These are phyloP conservation scores for Flaveria ramosissima DNA, from an alignment of 129 eudicot species.

Conservation along the genomic window DNA sequence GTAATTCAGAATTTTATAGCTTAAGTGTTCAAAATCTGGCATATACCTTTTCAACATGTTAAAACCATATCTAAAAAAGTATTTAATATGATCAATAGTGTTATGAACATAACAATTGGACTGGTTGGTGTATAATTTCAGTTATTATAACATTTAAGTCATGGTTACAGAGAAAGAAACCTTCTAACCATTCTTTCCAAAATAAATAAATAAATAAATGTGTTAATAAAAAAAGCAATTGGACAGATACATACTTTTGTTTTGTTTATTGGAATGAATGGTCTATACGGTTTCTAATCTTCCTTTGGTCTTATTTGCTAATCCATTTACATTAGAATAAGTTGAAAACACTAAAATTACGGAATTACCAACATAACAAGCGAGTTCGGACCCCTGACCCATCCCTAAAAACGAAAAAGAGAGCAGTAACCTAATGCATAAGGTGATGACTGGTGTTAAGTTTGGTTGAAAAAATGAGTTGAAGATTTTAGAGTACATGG, in stretches of 20 bases:
- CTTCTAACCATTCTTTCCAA: neutral
- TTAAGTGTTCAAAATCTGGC: too few relatives aligned
- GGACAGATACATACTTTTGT: neutral
- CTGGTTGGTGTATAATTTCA: neutral
- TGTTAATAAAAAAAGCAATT: neutral
- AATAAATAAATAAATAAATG: neutral
- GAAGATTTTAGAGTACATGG: neutral
- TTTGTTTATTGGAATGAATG: neutral
- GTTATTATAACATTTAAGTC: too few relatives aligned
- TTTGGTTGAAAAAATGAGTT: neutral
- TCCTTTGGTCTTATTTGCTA: neutral
- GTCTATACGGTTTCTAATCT: neutral
- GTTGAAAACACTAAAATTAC: neutral
- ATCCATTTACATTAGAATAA: neutral
- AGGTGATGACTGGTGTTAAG: neutral
- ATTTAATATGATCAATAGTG: neutral
- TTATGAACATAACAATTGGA: neutral
- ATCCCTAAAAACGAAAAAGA: neutral
- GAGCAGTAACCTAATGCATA: neutral
- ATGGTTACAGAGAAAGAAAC: too few relatives aligned
- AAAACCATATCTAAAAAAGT: neutral
- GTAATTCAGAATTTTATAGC: slow-evolving; percentile 4
- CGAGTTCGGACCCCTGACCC: neutral
- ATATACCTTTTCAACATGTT: neutral
- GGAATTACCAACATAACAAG: neutral